phyloP scores from a whole-genome alignment of 2,329 filamentous ascomycete species.

The Fonsecaea monophora region DNA sequence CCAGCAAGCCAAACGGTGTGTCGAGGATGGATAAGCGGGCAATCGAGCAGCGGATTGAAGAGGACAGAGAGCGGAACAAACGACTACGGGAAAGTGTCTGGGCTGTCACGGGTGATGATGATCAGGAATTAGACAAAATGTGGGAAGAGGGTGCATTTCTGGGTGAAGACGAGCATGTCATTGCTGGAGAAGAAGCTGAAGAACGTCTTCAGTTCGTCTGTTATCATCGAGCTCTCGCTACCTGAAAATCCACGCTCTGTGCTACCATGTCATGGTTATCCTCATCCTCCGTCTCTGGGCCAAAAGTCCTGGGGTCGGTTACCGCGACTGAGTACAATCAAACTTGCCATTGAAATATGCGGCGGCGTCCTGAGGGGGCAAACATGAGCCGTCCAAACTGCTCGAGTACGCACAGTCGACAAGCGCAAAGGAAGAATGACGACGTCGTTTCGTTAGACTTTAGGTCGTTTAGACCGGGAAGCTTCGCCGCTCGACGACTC shows the following conservation, averaged over 20 bases:
- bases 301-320: neutral
- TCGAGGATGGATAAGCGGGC: slow-evolving; percentile 78
- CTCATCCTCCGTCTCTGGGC: neutral
- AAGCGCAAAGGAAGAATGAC: neutral
- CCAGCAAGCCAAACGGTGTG: slow-evolving; percentile 46
- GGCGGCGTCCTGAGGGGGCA: neutral
- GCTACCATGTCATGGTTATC: neutral
- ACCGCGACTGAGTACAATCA: neutral
- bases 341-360: neutral
- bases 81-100: slow-evolving; percentile 89
- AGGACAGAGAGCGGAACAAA: slow-evolving; percentile 95
- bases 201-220: slow-evolving; percentile 55
- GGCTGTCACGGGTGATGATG: slow-evolving; percentile 73
- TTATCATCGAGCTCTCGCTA: slow-evolving; percentile 35
- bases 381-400: neutral
- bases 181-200: slow-evolving; percentile 74
- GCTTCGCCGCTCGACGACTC: slow-evolving; percentile 33
- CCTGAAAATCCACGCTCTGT: slow-evolving; percentile 14
- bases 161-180: slow-evolving; percentile 82
- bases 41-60: slow-evolving; percentile 94
- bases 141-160: slow-evolving; percentile 89
- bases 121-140: slow-evolving; percentile 77
- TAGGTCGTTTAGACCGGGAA: slow-evolving; percentile 30
- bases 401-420: neutral
- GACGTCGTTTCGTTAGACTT: slow-evolving; percentile 10